These are phyloP conservation scores for Nemophila menziesii DNA, from an alignment of 257 asterid species.

Conservation along the genomic window DNA sequence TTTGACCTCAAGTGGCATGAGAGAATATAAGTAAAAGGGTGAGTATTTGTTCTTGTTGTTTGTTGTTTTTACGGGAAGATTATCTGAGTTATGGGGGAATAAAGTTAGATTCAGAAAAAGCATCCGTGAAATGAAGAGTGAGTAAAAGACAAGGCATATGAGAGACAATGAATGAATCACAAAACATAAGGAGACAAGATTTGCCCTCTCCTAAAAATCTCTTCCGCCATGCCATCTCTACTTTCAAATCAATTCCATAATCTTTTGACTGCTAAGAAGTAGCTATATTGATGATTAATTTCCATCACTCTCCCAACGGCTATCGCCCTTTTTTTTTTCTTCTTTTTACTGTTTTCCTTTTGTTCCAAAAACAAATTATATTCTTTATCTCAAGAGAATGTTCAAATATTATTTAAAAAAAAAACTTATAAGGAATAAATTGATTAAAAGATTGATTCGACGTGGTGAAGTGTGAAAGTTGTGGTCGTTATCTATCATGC, in stretches of 20 bases:
- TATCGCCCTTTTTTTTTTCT: background rate
- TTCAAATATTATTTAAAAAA: too few species aligned
- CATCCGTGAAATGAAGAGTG: background rate
- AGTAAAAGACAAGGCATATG: conserved; percentile 1
- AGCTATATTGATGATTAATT: background rate
- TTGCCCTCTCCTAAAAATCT: background rate
- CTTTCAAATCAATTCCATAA: background rate
- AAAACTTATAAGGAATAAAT: too few species aligned
- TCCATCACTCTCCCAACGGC: background rate
- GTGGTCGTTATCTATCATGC: too few species aligned
- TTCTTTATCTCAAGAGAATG: too few species aligned
- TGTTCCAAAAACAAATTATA: too few species aligned
- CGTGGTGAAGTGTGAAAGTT: too few species aligned
- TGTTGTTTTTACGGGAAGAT: background rate
- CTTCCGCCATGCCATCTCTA: background rate
- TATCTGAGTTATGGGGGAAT: conserved; percentile 1
- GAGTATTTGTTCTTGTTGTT: background rate
- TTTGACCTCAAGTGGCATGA: background rate
- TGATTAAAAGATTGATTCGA: too few species aligned
- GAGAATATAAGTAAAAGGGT: conserved; percentile 4
- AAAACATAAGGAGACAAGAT: background rate
- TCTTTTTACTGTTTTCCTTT: too few species aligned
- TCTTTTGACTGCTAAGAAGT: background rate
- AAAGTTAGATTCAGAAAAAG: background rate
- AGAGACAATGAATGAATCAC: conserved; percentile 2